Conservation (phyloP, 805 yeast genomes). For the Isabelozyma heimii region DNA sequence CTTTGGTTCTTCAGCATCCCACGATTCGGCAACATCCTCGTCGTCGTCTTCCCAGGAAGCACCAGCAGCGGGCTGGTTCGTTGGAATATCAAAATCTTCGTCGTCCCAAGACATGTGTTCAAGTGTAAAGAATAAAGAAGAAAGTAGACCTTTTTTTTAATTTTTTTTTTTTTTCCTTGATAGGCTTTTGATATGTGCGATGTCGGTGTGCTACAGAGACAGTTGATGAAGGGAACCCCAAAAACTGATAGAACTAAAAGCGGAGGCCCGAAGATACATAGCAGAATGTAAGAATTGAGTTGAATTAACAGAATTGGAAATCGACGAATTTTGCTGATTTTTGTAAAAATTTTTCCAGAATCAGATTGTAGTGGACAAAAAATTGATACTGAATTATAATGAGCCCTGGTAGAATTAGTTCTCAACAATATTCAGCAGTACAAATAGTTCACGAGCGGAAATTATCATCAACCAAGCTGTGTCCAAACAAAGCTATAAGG, state of each 20-base stretch:
- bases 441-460: no score
- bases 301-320: no score
- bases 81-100: conserved; percentile 81
- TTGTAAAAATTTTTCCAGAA: no score
- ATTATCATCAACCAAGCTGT: no score
- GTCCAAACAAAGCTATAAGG: no score
- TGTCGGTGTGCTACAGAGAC: not conserved
- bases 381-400: no score
- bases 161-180: not conserved
- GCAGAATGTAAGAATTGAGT: no score
- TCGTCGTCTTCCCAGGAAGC: conserved; percentile 84
- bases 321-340: no score
- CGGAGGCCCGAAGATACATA: no score
- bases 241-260: not conserved
- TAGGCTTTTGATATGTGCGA: not conserved
- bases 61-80: conserved; percentile 41
- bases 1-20: conserved; percentile 79
- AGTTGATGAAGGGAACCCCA: conserved; percentile 5
- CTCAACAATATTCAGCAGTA: no score
- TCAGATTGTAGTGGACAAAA: no score
- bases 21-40: conserved; percentile 72
- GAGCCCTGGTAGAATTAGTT: no score
- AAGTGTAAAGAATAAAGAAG: not conserved
- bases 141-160: not conserved
- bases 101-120: conserved; percentile 65